Conservation (phyloP, 163 green algal species). For the Chlamydomonas reinhardtii region DNA sequence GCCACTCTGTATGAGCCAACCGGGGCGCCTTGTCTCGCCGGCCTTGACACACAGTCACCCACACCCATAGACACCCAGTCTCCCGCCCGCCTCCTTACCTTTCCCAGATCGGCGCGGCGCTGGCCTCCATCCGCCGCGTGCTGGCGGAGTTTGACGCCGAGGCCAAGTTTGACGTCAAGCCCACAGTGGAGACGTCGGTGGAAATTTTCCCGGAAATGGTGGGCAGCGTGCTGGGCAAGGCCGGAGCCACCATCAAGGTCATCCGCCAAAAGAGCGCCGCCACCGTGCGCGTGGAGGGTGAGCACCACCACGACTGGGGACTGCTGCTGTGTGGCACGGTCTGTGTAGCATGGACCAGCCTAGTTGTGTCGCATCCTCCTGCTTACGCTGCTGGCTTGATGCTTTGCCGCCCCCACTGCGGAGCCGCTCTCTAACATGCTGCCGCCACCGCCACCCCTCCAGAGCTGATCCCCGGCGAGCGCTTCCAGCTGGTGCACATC, state of each 20-base stretch:
- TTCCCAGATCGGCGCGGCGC: background rate
- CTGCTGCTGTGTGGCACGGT: too few relatives aligned
- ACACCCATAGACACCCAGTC: too few relatives aligned
- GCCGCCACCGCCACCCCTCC: too few relatives aligned
- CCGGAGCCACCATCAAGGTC: conserved; percentile 45
- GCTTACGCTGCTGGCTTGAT: too few relatives aligned
- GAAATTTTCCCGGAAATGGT: conserved; percentile 52
- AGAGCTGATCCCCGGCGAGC: conserved; percentile 45
- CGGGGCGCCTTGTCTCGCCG: too few relatives aligned
- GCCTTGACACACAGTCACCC: too few relatives aligned
- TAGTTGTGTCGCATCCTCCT: too few relatives aligned
- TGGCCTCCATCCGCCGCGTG: conserved; percentile 24
- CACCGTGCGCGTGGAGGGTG: conserved; percentile 39
- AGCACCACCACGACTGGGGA: background rate
- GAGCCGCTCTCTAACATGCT: too few relatives aligned
- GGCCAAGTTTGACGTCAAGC: conserved; percentile 40
- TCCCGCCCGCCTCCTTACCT: background rate
- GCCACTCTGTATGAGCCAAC: too few relatives aligned
- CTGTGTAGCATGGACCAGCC: too few relatives aligned
- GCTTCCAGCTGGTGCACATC: conserved; percentile 44
- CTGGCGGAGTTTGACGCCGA: conserved; percentile 42
- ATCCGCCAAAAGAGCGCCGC: conserved; percentile 43
- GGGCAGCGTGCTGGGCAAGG: conserved; percentile 41
- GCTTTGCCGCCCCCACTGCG: too few relatives aligned
- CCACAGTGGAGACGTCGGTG: conserved; percentile 35